Conservation (phyloP, 805 yeast genomes). For the Debaryomyces castellii region DNA sequence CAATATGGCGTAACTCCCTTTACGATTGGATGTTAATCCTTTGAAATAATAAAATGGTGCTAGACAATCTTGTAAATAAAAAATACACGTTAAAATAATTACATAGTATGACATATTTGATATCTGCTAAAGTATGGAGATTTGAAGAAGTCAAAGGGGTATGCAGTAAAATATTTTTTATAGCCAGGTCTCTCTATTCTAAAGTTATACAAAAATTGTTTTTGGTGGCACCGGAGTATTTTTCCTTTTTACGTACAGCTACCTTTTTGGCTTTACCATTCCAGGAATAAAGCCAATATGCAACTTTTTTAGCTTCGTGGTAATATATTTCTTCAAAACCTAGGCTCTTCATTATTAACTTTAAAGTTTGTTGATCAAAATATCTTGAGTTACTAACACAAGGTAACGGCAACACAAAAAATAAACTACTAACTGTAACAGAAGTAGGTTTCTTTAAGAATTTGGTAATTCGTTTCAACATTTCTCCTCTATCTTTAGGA, state of each 20-base stretch:
- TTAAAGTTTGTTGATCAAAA: constrained; percentile 45
- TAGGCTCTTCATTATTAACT: constrained; percentile 50
- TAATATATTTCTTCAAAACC: constrained; percentile 54
- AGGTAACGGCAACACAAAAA: constrained; percentile 85
- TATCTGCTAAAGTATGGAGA: background rate
- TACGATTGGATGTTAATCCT: background rate
- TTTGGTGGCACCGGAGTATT: constrained; percentile 55
- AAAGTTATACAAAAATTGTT: constrained; percentile 63
- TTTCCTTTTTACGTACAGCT: constrained; percentile 43
- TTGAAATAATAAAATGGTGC: background rate
- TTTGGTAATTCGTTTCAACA: constrained; percentile 60
- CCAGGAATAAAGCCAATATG: constrained; percentile 68
- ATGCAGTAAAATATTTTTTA: background rate
- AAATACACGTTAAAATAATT: background rate
- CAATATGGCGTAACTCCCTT: background rate
- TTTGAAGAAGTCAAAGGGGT: background rate
- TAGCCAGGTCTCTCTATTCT: too few relatives aligned
- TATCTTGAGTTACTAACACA: constrained; percentile 84
- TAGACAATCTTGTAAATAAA: background rate
- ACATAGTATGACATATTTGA: background rate
- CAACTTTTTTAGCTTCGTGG: constrained; percentile 68
- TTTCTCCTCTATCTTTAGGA: constrained; percentile 67
- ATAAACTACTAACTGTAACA: constrained; percentile 42
- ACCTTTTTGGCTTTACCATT: constrained; percentile 20
- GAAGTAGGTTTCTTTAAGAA: constrained; percentile 47